These are phyloP conservation scores for Plasmodium blacklocki DNA, from an alignment of 169 alveolate species.

Conservation along the genomic window DNA sequence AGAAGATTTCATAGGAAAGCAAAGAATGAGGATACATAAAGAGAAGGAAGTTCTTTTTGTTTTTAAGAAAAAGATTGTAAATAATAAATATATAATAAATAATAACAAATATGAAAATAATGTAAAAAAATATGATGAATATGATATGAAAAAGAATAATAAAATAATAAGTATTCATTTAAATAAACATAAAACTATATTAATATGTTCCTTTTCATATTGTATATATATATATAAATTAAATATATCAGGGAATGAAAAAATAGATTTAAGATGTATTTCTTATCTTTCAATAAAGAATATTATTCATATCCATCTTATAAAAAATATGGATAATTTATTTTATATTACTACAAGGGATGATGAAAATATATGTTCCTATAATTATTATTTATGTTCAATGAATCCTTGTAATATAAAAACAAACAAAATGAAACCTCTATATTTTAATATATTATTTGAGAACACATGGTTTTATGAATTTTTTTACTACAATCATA, in stretches of 20 bases:
- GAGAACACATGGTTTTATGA: conserved; percentile 27
- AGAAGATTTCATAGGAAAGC: conserved; percentile 3
- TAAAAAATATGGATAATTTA: conserved; percentile 33
- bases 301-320: conserved; percentile 32
- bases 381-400: conserved; percentile 17
- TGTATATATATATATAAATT: conserved; percentile 24
- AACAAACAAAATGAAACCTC: conserved; percentile 12
- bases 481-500: conserved; percentile 9
- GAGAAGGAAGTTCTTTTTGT: neutral
- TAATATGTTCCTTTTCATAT: conserved; percentile 19
- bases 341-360: conserved; percentile 36
- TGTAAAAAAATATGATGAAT: neutral
- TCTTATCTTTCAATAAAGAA: conserved; percentile 2
- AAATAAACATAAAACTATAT: conserved; percentile 22
- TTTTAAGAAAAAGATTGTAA: neutral
- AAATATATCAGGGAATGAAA: conserved; percentile 42
- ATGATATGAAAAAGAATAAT: too few relatives aligned
- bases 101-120: neutral
- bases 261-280: conserved; percentile 29
- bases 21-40: neutral
- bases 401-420: conserved; percentile 8
- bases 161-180: conserved; percentile 31
- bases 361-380: conserved; percentile 17
- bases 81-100: neutral
- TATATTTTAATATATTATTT: conserved; percentile 22